These are phyloP conservation scores for Aleurites moluccanus DNA, from an alignment of 441 rosid species.

Conservation along the genomic window DNA sequence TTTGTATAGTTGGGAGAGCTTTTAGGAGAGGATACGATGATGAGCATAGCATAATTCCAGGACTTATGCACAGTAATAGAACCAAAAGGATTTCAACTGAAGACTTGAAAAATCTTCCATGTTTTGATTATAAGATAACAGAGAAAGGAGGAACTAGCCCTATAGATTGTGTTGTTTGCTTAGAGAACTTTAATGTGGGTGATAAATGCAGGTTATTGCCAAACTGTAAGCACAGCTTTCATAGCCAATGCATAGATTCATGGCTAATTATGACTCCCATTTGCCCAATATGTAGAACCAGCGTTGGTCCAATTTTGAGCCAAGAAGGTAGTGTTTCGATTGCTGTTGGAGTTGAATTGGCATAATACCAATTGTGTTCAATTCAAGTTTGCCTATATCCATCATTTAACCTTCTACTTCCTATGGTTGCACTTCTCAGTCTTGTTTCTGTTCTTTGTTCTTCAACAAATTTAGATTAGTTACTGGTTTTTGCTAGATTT, in stretches of 20 bases:
- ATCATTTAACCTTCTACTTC: too few relatives aligned
- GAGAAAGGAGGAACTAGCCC: slow-evolving; percentile 21
- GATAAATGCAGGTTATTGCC: slow-evolving; percentile 45
- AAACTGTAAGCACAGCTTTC: slow-evolving; percentile 42
- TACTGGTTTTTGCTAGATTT: not conserved
- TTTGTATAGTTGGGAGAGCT: slow-evolving; percentile 40
- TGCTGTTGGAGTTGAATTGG: slow-evolving; percentile 15
- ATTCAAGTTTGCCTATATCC: not conserved
- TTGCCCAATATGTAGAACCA: slow-evolving; percentile 44
- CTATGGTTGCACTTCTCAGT: too few relatives aligned
- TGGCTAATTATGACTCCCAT: slow-evolving; percentile 43
- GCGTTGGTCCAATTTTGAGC: slow-evolving; percentile 13
- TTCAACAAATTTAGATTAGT: not conserved
- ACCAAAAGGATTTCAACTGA: slow-evolving; percentile 28
- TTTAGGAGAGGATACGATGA: slow-evolving; percentile 30
- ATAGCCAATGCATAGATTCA: slow-evolving; percentile 41
- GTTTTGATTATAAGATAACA: slow-evolving; percentile 34
- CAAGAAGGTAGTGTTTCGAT: too few relatives aligned
- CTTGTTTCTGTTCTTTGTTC: too few relatives aligned
- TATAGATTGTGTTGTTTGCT: slow-evolving; percentile 44
- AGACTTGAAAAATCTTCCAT: slow-evolving; percentile 43
- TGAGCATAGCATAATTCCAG: slow-evolving; percentile 14
- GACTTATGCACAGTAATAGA: not conserved
- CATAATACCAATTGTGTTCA: not conserved
- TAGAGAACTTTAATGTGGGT: slow-evolving; percentile 36